Evolutionary conservation across 2,329 filamentous ascomycete species (phyloP).

Genomic region (Neofusicoccum kwambonambiense): DNA sequence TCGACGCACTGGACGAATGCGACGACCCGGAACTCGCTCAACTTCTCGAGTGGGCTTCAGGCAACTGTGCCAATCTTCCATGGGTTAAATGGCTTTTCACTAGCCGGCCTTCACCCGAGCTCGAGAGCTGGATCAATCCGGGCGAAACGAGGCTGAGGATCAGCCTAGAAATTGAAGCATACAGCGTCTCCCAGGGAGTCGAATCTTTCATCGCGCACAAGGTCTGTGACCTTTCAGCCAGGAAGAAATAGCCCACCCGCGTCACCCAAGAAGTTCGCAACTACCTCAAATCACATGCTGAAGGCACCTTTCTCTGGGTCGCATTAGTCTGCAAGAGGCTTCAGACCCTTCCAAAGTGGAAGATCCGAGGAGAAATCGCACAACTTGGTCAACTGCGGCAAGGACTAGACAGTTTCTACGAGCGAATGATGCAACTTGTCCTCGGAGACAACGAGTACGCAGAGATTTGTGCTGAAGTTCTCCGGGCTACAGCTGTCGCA

Average conservation of each 20-base stretch:
- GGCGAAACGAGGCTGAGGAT: slow-evolving; percentile 27
- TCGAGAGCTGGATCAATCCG: slow-evolving; percentile 24
- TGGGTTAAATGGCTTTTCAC: not conserved
- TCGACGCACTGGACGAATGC: slow-evolving; percentile 34
- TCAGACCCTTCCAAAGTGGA: slow-evolving; percentile 31
- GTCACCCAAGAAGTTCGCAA: not conserved
- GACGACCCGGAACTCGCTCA: slow-evolving; percentile 17
- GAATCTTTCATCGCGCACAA: slow-evolving; percentile 37
- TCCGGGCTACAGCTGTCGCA: not conserved
- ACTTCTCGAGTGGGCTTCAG: not conserved
- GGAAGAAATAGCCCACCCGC: slow-evolving; percentile 23
- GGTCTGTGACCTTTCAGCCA: slow-evolving; percentile 32
- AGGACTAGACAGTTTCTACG: slow-evolving; percentile 40
- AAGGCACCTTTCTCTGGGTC: slow-evolving; percentile 48
- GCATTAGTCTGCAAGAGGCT: slow-evolving; percentile 35
- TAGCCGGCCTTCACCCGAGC: not conserved
- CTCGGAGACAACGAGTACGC: not conserved
- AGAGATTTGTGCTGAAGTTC: not conserved
- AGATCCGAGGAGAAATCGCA: not conserved
- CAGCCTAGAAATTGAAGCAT: slow-evolving; percentile 36
- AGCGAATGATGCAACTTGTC: slow-evolving; percentile 40
- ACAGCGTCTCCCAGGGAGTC: slow-evolving; percentile 36
- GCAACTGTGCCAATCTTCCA: not conserved
- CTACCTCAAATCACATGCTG: slow-evolving; percentile 33
- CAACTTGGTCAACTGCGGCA: not conserved